phyloP scores from a whole-genome alignment of 345 rosid genomes.

The Draba incana region DNA sequence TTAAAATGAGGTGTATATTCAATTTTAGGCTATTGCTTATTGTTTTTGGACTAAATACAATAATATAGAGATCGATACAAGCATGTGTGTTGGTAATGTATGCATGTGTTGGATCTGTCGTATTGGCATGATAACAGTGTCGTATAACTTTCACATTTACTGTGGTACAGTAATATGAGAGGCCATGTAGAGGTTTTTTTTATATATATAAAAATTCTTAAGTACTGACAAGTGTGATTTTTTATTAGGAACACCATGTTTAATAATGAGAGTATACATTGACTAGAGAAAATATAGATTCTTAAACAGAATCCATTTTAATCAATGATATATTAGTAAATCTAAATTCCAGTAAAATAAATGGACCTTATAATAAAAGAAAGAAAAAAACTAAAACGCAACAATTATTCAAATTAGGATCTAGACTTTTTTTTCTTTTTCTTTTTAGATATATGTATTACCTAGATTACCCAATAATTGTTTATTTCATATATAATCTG shows the following conservation, averaged over 20 bases:
- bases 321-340: no score
- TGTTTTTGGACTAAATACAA: constrained; percentile 7
- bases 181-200: background rate
- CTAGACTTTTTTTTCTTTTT: no score
- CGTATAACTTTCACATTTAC: constrained; percentile 18
- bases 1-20: constrained; percentile 32
- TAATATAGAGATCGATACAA: constrained; percentile 7
- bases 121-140: constrained; percentile 22
- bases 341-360: no score
- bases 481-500: no score
- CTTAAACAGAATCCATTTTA: no score
- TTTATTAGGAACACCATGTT: constrained; percentile 8
- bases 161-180: constrained; percentile 19
- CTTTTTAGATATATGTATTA: no score
- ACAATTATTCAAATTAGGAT: no score
- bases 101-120: constrained; percentile 35
- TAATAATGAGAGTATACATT: background rate
- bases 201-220: no score
- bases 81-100: constrained; percentile 19
- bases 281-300: no score
- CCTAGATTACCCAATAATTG: no score
- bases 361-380: no score
- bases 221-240: background rate
- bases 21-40: constrained; percentile 26
- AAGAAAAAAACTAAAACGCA: no score